Percentiles rank a stretch among this genome's conserved stretches.
These are phyloP conservation scores for Aegilops umbellulata DNA, from an alignment of 176 grass and related monocot genomes.

Conservation along the genomic window DNA sequence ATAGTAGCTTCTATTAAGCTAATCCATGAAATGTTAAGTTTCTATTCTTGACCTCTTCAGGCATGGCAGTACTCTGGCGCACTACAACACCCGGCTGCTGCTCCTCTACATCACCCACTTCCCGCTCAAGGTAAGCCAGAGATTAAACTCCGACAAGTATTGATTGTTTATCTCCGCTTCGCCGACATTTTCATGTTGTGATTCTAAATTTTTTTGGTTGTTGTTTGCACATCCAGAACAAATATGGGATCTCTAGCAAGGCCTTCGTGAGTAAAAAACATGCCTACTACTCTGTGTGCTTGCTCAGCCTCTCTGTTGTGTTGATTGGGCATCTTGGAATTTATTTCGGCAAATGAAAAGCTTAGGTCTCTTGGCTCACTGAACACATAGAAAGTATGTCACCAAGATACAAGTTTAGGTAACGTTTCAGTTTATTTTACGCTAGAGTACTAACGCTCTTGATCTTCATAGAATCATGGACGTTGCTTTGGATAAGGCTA, in stretches of 20 bases:
- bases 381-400: no score
- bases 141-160: no score
- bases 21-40: no score
- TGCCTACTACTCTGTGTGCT: neutral
- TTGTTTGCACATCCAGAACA: conserved; percentile 70
- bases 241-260: conserved; percentile 67
- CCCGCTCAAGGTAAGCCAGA: conserved; percentile 49
- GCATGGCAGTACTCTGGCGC: conserved; percentile 32
- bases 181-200: neutral
- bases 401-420: no score
- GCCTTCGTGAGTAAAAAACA: conserved; percentile 32
- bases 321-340: neutral
- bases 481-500: no score
- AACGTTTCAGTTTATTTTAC: no score
- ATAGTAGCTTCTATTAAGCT: no score
- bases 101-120: conserved; percentile 75
- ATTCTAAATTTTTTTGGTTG: conserved; percentile 5
- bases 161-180: neutral
- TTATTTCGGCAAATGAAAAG: no score
- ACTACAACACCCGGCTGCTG: conserved; percentile 65
- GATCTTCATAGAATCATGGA: no score
- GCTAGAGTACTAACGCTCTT: no score
- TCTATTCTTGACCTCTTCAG: no score
- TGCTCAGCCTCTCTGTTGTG: neutral
- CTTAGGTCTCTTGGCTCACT: no score